A percentile compares a stretch with the other conserved stretches of the same genome.
Evolutionary conservation across 2,329 filamentous ascomycete genomes (phyloP).

Genomic region (Dryadomyces quercivorus): DNA sequence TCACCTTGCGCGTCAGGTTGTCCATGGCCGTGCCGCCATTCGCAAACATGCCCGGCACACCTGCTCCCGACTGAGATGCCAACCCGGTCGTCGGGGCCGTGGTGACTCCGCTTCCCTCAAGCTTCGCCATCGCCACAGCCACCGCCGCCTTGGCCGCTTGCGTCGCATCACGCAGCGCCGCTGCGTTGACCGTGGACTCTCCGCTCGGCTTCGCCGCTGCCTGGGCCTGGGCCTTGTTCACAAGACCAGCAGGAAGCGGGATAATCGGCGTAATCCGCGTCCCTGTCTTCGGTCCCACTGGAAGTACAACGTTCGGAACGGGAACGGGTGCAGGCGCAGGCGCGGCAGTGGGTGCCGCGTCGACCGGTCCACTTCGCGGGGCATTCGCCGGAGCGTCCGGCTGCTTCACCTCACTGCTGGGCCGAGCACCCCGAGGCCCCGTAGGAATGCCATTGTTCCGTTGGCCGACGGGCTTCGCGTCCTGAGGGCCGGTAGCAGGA

Average conservation of each 20-base stretch:
- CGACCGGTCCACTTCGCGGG: background rate
- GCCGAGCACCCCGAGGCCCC: constrained; percentile 16
- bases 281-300: constrained; percentile 33
- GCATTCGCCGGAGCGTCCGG: background rate
- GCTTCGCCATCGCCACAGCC: constrained; percentile 68
- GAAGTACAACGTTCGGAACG: background rate
- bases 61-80: constrained; percentile 8
- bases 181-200: constrained; percentile 21
- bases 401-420: background rate
- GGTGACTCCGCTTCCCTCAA: constrained; percentile 29
- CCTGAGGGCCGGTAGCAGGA: constrained; percentile 26
- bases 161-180: constrained; percentile 52
- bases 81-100: constrained; percentile 8
- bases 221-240: constrained; percentile 16
- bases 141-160: constrained; percentile 65
- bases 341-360: constrained; percentile 18
- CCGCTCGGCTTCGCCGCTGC: constrained; percentile 26
- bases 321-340: background rate
- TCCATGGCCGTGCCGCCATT: constrained; percentile 43
- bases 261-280: constrained; percentile 52
- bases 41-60: constrained; percentile 13
- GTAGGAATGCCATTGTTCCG: constrained; percentile 25
- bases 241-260: constrained; percentile 41
- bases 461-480: constrained; percentile 40
- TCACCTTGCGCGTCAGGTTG: constrained; percentile 61